Evolutionary conservation across 2,329 filamentous ascomycete species (phyloP), one percentile per base, ranked within the genome.

Genomic region (Aspergillus alliaceus): DNA sequence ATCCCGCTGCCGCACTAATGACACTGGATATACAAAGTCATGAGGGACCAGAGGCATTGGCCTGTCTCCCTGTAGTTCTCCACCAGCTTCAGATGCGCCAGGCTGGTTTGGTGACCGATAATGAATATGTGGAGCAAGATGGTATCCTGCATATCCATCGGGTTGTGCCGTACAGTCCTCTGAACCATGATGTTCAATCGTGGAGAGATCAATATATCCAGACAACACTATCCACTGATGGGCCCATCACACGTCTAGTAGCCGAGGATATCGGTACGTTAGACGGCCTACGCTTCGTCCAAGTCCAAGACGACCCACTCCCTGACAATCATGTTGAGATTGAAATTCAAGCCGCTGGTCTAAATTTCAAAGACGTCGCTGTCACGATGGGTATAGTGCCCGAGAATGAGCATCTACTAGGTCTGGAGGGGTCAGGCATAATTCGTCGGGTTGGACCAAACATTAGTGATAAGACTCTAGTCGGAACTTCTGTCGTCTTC

Each of bases 361-460:
- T 68, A 9, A 61, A 61, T 32, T 57, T 57, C 54, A 57, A 66
- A 56, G 64, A 66, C 25, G 59, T 67, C 11, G 55, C 56, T 2
- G 51, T 57, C 32, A 57, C 63, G 2, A 62, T 66, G 64, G 63
- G 61, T 1, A 58, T 64, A 11, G 54, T 69, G 0, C 65, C 22
- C 35, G 59, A 51, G 31, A 59, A 61, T 42, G 54, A 61, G 42
- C 74, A 76, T 39, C 69, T 77, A 56, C 70, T 78, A 27, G 77
- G 77, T n/a, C 76, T 71, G 48, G 77, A 80, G 51, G 76, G 73
- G 4, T 69, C 77, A 1, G 78, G 78, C 3, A 61, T 75, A 6
- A 69, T 80, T 12, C 62, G 65, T 1, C 60, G 68, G 14, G 69
- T 72, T 22, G 71, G 70, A 0, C 59, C 68, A 1, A 64, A 69